Base-by-base conservation (phyloP, 768 basidiomycete genomes). In the Strobilomyces dryophilus region DNA sequence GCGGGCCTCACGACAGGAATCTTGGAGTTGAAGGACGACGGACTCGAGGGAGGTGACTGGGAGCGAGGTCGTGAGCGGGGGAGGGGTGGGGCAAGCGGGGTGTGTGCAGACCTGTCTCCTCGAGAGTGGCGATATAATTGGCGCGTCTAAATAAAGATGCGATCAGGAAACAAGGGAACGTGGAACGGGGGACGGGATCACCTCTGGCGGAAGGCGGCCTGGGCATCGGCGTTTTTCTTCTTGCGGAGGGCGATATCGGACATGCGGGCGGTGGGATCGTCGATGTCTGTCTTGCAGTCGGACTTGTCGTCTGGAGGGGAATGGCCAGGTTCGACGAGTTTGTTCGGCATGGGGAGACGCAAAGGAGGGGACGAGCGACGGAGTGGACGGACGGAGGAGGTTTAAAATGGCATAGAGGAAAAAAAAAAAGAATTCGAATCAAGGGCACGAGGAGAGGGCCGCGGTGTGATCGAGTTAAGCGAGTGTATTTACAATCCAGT, bases 181-280 rank as follows among this genome's bases (percentile, higher is more conserved):
- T 24, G 31, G 34, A n/a, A 18, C n/a, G 35, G 49, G 24, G 2
- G 44, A 39, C 31, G 45, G 29, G 57, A 56, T 64, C 45, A 70
- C 59, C 88, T 73, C 45, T 85, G 86, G 57, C 88, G 78, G 69
- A 91, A 92, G 54, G 89, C 88, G 49, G 90, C 89, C 71, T 92
- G 90, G 3, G 90, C 90, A 65, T 91, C 87, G 34, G 90, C 90
- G 62, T 92, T 92, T 74, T 92, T 92, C 77, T 89, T 89, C 75
- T 89, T 90, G 58, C 89, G 75, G 61, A 87, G 76, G 32, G 84
- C 83, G 12, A 85, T 79, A 69, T 88, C 85, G 59, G 84, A 77
- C 66, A 84, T 66, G 57, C 79, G 78, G 42, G 74, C 61, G 26
- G 54, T 34, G 32, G 69, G 55, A 62, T 68, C 65, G 67, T 71